Evolutionary conservation across 108 stramenopile species (phyloP).

Genomic region (Fragilariopsis cylindrus): DNA sequence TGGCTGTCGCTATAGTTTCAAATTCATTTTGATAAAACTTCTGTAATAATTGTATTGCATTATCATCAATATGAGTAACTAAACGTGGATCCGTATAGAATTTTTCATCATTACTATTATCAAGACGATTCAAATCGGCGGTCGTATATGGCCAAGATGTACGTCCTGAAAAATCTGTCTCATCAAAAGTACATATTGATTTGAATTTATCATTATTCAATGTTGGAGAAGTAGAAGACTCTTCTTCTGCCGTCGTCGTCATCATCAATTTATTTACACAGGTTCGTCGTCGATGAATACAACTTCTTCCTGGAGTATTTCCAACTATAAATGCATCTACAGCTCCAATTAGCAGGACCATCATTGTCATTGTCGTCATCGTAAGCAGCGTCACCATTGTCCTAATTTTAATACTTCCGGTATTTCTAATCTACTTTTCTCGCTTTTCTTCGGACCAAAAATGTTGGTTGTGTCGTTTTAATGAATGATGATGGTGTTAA

Average conservation of each 20-base stretch:
- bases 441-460: no score
- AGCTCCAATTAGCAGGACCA: no score
- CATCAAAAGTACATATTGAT: slow-evolving; percentile 63
- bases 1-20: slow-evolving; percentile 8
- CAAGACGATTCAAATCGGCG: slow-evolving; percentile 60
- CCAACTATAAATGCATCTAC: background rate
- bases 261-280: slow-evolving; percentile 63
- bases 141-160: slow-evolving; percentile 33
- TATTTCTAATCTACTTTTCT: no score
- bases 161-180: slow-evolving; percentile 60
- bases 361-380: no score
- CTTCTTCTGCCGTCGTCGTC: slow-evolving; percentile 78
- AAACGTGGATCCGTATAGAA: slow-evolving; percentile 73
- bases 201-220: background rate
- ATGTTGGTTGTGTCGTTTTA: no score
- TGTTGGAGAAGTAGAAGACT: slow-evolving; percentile 66
- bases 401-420: no score
- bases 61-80: slow-evolving; percentile 81
- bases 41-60: slow-evolving; percentile 55
- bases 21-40: slow-evolving; percentile 58
- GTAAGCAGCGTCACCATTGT: no score
- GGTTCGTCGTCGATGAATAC: slow-evolving; percentile 71
- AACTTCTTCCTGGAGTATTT: slow-evolving; percentile 55
- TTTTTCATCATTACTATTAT: slow-evolving; percentile 54
- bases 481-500: no score